Percentiles rank a stretch among this genome's conserved stretches.
phyloP scores from a whole-genome alignment of 768 basidiomycete genomes.

The Phanerochaete sordida region DNA sequence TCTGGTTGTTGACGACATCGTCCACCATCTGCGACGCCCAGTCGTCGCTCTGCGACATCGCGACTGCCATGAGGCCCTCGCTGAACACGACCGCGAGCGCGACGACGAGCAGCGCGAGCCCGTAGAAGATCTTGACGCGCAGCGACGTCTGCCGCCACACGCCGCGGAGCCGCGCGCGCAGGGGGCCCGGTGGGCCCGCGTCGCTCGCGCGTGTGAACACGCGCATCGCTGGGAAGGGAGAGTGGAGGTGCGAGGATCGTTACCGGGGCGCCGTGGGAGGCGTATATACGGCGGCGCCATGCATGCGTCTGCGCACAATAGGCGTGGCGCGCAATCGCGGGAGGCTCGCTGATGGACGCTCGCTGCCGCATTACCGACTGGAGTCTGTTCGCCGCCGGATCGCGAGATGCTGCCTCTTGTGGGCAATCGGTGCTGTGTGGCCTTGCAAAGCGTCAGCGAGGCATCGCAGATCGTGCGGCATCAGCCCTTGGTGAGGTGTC shows the following conservation, averaged over 20 bases:
- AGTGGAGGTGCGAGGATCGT: too few relatives aligned
- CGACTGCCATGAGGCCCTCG: conserved; percentile 6
- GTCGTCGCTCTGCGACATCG: neutral
- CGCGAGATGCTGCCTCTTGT: too few relatives aligned
- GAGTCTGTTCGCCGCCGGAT: too few relatives aligned
- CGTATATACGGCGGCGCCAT: neutral
- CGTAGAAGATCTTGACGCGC: neutral
- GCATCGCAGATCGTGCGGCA: too few relatives aligned
- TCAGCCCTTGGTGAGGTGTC: too few relatives aligned
- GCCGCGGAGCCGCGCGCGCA: neutral
- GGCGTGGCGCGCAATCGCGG: neutral
- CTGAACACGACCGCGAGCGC: conserved; percentile 2
- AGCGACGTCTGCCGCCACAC: neutral
- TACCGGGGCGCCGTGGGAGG: too few relatives aligned
- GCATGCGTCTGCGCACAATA: neutral
- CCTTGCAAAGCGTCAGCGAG: too few relatives aligned
- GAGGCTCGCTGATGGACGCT: neutral
- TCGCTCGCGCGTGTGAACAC: neutral
- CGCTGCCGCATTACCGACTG: too few relatives aligned
- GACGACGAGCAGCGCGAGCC: neutral
- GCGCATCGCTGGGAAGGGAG: neutral
- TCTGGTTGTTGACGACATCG: neutral
- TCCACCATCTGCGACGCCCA: conserved; percentile 6
- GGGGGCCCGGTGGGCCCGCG: neutral
- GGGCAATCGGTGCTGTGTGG: too few relatives aligned